A percentile compares a stretch with the other conserved stretches of the same genome.
phyloP scores from a whole-genome alignment of 768 basidiomycete genomes.

The Crassisporium funariophilum region DNA sequence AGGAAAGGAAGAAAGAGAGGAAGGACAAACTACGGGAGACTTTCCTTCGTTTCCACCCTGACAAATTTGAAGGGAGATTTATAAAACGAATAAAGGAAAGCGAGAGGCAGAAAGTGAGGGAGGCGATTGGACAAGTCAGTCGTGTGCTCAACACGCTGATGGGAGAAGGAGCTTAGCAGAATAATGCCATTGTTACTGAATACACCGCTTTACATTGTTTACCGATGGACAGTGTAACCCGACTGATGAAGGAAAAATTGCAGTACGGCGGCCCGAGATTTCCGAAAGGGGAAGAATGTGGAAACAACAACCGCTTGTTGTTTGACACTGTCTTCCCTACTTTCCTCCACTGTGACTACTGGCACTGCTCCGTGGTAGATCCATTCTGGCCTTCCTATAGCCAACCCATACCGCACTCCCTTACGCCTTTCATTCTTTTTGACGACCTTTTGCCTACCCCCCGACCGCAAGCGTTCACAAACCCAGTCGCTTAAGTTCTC shows the following conservation, averaged over 20 bases:
- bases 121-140: conserved; percentile 65
- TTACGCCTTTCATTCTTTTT: conserved; percentile 4
- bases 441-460: too few relatives aligned
- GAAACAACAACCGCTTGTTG: neutral
- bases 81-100: conserved; percentile 49
- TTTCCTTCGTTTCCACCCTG: conserved; percentile 75
- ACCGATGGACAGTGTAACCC: too few relatives aligned
- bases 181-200: conserved; percentile 12
- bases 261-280: conserved; percentile 5
- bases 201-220: neutral
- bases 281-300: conserved; percentile 1
- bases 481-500: too few relatives aligned
- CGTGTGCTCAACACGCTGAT: conserved; percentile 61
- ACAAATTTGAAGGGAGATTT: conserved; percentile 79
- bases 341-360: conserved; percentile 4
- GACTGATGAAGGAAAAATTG: too few relatives aligned
- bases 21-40: conserved; percentile 70
- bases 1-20: conserved; percentile 43
- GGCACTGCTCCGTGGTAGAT: too few relatives aligned
- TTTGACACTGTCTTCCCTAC: neutral
- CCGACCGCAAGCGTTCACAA: too few relatives aligned
- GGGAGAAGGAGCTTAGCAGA: conserved; percentile 26
- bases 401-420: conserved; percentile 1
- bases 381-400: too few relatives aligned
- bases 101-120: conserved; percentile 53